Base-by-base conservation (phyloP, 2,329 filamentous ascomycete species). In the Teratosphaeria nubilosa region DNA sequence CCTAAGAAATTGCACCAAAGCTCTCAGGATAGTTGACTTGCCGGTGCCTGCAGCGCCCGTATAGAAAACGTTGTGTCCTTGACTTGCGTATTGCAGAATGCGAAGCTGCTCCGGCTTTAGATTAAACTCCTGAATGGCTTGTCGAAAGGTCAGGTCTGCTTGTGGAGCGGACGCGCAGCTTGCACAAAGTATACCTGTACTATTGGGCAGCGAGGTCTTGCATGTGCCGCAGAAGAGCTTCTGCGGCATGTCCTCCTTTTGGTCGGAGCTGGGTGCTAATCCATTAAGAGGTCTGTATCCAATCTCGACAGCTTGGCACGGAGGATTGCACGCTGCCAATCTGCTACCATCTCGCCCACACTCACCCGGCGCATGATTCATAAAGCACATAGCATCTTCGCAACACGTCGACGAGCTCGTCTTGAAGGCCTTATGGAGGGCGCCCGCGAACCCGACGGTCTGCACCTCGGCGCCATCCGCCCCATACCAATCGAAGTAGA, bases 41-140 rank as follows among this genome's bases (percentile, higher is more conserved):
- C 82, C 82, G 52, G 77, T 80, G 0, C 84, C 84, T 14, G 83
- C 84, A 0, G 81, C 82, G 9, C 84, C 84, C 0, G 83, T 86
- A 63, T 82, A 86, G 65, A 86, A 87, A 10, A 86, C 80, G 56
- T 86, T 86, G 1, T 66, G 61, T 0, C 82, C 80, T 16, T 13
- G 2, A 20, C 32, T 20, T 3, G 56, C 57, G 24, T 3, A 13
- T 7, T 54, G 24, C 16, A 59, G 55, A 9, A 59, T 37, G 14
- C 32, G 16, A 11, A 27, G 6, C 32, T 59, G 58, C 34, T 57
- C 58, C 5, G 27, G 32, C 5, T 48, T 16, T 20, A 48, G n/a
- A n/a, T 48, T 48, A 9, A 48, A 48, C 6, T 20, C 41, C 7
- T n/a, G 16, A 9, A 48, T n/a, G 16, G n/a, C 14, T n/a, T 9